Conservation (phyloP, 768 basidiomycete species). For the Holtermanniella nyarrowii region DNA sequence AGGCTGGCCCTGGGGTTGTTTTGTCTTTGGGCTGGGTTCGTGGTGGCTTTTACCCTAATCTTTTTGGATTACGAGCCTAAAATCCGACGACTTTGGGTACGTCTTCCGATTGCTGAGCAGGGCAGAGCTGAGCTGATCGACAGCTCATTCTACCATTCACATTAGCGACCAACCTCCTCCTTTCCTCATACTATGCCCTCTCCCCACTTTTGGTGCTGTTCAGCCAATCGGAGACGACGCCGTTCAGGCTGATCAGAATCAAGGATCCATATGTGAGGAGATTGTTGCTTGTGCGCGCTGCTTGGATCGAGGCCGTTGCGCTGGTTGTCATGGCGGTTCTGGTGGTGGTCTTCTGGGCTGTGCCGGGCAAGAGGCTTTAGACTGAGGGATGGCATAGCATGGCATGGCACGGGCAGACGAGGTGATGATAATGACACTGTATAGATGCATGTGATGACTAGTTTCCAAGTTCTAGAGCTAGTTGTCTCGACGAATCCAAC, state of each 20-base stretch:
- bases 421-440: not conserved
- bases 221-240: conserved; percentile 88
- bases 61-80: conserved; percentile 91
- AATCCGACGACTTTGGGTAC: conserved; percentile 84
- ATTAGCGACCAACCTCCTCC: conserved; percentile 75
- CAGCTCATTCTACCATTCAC: conserved; percentile 93
- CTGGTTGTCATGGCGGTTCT: conserved; percentile 65
- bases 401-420: no score
- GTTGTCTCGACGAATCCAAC: no score
- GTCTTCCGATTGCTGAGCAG: no score
- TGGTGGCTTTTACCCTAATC: conserved; percentile 77
- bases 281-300: conserved; percentile 73
- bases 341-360: conserved; percentile 89
- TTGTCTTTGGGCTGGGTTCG: conserved; percentile 87
- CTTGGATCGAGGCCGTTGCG: conserved; percentile 58
- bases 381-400: not conserved
- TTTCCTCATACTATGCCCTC: conserved; percentile 94
- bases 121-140: not conserved
- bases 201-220: conserved; percentile 92
- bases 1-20: conserved; percentile 75
- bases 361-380: conserved; percentile 82
- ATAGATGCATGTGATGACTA: no score
- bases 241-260: conserved; percentile 84
- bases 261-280: conserved; percentile 90
- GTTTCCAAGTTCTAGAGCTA: no score